A percentile compares a stretch with the other conserved stretches of the same genome.
Conservation (phyloP, 106 monocot species). For the Dendrobium chrysotoxum region DNA sequence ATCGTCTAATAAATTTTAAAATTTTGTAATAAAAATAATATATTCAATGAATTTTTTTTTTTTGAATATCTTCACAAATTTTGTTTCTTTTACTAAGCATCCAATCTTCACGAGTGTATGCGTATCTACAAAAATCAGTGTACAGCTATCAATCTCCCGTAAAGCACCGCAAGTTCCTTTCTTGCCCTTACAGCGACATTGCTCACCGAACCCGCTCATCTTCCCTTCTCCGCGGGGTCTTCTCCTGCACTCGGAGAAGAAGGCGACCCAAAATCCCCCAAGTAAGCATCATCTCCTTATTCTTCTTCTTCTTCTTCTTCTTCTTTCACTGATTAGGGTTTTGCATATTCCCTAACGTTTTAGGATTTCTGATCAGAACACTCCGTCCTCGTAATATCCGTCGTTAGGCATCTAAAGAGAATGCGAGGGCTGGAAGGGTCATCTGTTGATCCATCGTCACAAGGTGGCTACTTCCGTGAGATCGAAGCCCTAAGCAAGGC, state of each 20-base stretch:
- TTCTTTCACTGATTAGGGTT: conserved; percentile 4
- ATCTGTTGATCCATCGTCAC: conserved; percentile 4
- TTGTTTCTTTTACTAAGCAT: too few relatives aligned
- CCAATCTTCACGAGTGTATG: too few relatives aligned
- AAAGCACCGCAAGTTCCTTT: conserved; percentile 2
- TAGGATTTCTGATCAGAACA: neutral
- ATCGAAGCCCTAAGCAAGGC: conserved; percentile 69
- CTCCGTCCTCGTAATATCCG: neutral
- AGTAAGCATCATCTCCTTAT: neutral
- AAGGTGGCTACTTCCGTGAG: conserved; percentile 56
- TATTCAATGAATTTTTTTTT: too few relatives aligned
- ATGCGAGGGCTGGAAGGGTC: conserved; percentile 7
- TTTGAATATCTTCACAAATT: too few relatives aligned
- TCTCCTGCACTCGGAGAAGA: neutral
- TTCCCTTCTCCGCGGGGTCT: neutral
- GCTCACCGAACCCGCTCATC: neutral
- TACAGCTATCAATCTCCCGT: neutral
- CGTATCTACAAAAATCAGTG: neutral
- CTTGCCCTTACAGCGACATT: neutral
- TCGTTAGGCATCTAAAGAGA: conserved; percentile 1
- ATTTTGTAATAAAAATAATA: too few relatives aligned
- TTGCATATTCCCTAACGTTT: neutral
- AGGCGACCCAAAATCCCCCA: neutral
- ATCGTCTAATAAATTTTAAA: too few relatives aligned
- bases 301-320: neutral